phyloP scores from a whole-genome alignment of 2,329 filamentous ascomycete species.

The Mycosphaerella sp. region DNA sequence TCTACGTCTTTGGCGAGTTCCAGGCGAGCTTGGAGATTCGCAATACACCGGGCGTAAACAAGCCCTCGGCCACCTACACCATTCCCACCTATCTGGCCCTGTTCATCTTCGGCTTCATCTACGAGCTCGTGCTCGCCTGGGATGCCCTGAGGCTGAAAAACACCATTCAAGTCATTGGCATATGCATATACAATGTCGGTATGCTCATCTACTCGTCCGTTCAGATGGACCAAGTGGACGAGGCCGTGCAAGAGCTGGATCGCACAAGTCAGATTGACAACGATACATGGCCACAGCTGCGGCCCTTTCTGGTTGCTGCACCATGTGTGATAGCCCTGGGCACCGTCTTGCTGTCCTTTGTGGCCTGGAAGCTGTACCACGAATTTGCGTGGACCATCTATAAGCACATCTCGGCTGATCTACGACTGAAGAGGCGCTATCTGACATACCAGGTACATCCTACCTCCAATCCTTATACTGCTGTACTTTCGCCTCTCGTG shows the following conservation, averaged over 20 bases:
- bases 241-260: constrained; percentile 58
- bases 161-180: constrained; percentile 94
- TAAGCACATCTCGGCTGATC: constrained; percentile 96
- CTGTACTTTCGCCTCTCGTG: background rate
- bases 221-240: constrained; percentile 82
- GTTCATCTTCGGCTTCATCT: constrained; percentile 96
- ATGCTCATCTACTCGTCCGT: constrained; percentile 89
- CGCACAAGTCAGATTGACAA: constrained; percentile 37
- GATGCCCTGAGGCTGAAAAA: constrained; percentile 93
- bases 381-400: constrained; percentile 99
- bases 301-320: constrained; percentile 75
- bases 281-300: constrained; percentile 62
- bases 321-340: constrained; percentile 74
- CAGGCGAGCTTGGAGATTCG: constrained; percentile 51
- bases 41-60: constrained; percentile 3
- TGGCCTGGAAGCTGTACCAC: constrained; percentile 93
- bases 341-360: constrained; percentile 65
- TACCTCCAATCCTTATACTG: constrained; percentile 23
- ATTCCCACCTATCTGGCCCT: constrained; percentile 94
- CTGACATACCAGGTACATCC: constrained; percentile 88
- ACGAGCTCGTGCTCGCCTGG: constrained; percentile 83
- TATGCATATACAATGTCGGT: constrained; percentile 87
- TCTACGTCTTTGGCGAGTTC: constrained; percentile 85
- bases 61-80: constrained; percentile 38
- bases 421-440: constrained; percentile 94